Base-by-base conservation (phyloP, 345 rosid species). In the Lepidium didymum region DNA sequence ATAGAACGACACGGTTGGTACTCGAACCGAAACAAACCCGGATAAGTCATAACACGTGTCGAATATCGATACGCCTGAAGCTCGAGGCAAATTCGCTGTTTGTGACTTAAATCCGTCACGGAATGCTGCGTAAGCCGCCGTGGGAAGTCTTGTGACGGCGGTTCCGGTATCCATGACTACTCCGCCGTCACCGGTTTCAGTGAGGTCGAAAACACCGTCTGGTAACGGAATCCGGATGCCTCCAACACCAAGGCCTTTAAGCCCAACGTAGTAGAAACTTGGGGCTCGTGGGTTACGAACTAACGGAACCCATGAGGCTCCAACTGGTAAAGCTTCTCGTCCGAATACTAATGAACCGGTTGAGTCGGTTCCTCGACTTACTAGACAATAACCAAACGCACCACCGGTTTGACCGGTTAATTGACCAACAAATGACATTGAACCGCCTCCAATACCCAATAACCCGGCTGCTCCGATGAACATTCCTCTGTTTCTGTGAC, bases 151-250 rank as follows among this genome's bases (percentile, higher is more conserved):
- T 1, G 97, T 91, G 19, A 94, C 99, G 2, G 99, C 97, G 0
- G 99, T 94, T 7, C 99, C 99, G 0, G 99, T 94, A 72, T 94
- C 99, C 97, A 94, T 91, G 5, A 94, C 99, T 10, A 94, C 99
- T 0, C 99, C 99, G 0, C 96, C 96, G 0, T 76, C 69, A 0
- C 99, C 97, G 25, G 75, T 43, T 23, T 89, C 93, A 0, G 73
- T 76, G 0, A 91, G 11, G 10, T 29, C 74, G 64, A 94, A 94
- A 0, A 70, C 31, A 1, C 67, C 78, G 51, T 89, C 97, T 0
- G 99, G 76, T 43, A 89, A 59, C 11, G 91, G 78, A 42, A 94
- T 78, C 44, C 37, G 76, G 10, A 73, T 38, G 21, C 90, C 92
- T 15, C 99, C 99, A 0, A 94, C 91, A 5, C 95, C 96, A 0